Conservation (phyloP, 2,329 filamentous ascomycete genomes). For the Fonsecaea pedrosoi region DNA sequence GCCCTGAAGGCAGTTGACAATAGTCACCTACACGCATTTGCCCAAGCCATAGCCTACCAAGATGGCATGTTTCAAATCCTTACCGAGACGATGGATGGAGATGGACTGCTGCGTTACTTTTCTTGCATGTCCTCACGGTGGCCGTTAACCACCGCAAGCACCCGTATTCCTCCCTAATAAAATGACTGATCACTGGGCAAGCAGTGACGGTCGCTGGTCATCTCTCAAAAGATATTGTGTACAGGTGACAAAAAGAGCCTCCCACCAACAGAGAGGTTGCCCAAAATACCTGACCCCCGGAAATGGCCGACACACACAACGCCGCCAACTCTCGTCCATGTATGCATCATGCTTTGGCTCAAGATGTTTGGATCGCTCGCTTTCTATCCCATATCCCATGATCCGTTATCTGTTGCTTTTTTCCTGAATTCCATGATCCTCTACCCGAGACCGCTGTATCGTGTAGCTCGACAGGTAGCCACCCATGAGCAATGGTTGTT, state of each 20-base stretch:
- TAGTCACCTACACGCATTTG: background rate
- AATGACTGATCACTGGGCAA: background rate
- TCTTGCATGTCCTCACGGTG: background rate
- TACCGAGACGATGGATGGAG: background rate
- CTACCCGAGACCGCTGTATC: constrained; percentile 10
- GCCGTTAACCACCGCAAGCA: background rate
- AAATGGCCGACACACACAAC: constrained; percentile 2
- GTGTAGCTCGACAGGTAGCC: background rate
- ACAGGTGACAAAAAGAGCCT: constrained; percentile 7
- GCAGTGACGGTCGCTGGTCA: background rate
- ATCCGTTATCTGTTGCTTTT: constrained; percentile 14
- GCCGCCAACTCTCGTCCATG: constrained; percentile 15
- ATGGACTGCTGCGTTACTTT: background rate
- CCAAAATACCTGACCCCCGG: constrained; percentile 4
- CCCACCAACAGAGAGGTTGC: constrained; percentile 3
- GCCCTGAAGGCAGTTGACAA: background rate
- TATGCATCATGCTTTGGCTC: constrained; percentile 19
- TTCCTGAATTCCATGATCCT: constrained; percentile 20
- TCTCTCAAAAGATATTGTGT: constrained; percentile 8
- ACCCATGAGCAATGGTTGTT: constrained; percentile 5
- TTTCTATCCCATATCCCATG: constrained; percentile 28
- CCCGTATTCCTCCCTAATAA: background rate
- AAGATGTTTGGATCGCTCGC: constrained; percentile 20
- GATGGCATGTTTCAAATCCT: background rate
- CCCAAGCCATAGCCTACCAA: background rate